phyloP scores from a whole-genome alignment of 495 filamentous ascomycete species.

The Bombardia bombarda region DNA sequence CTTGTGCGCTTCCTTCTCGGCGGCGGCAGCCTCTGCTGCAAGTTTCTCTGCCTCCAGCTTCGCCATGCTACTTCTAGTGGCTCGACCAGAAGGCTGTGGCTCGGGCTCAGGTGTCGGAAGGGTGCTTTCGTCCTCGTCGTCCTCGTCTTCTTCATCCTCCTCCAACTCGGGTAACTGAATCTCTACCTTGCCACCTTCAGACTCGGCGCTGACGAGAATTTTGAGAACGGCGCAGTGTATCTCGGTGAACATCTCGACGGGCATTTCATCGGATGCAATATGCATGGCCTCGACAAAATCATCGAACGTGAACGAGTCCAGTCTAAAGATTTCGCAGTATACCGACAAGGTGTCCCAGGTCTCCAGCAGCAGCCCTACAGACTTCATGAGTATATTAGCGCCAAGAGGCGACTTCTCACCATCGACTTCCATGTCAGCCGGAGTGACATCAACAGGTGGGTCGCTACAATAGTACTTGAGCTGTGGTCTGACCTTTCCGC shows the following conservation, averaged over 20 bases:
- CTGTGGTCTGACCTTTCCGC: slow-evolving; percentile 54
- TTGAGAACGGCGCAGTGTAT: slow-evolving; percentile 89
- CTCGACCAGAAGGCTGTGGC: slow-evolving; percentile 55
- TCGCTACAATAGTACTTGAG: slow-evolving; percentile 70
- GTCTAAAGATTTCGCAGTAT: slow-evolving; percentile 82
- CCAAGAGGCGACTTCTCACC: slow-evolving; percentile 15
- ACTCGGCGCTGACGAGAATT: slow-evolving; percentile 66
- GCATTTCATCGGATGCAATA: slow-evolving; percentile 64
- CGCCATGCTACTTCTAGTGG: slow-evolving; percentile 76
- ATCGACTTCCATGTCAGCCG: slow-evolving; percentile 7
- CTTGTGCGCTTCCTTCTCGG: slow-evolving; percentile 32
- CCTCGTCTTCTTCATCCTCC: slow-evolving; percentile 57
- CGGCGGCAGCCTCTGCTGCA: slow-evolving; percentile 44
- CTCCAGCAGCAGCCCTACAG: slow-evolving; percentile 72
- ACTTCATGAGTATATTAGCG: slow-evolving; percentile 66
- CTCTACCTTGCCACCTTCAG: slow-evolving; percentile 69
- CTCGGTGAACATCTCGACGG: slow-evolving; percentile 84
- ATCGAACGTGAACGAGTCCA: slow-evolving; percentile 97
- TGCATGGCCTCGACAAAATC: slow-evolving; percentile 87
- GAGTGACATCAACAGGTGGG: slow-evolving; percentile 27
- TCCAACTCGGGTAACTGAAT: slow-evolving; percentile 72
- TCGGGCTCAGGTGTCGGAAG: slow-evolving; percentile 61
- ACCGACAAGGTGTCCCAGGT: slow-evolving; percentile 96
- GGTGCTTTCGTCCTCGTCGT: slow-evolving; percentile 51
- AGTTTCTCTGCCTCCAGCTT: slow-evolving; percentile 66